Percentiles rank a stretch among this genome's conserved stretches.
phyloP scores from a whole-genome alignment of 495 filamentous ascomycete species.

The Trichocladium antarcticum region DNA sequence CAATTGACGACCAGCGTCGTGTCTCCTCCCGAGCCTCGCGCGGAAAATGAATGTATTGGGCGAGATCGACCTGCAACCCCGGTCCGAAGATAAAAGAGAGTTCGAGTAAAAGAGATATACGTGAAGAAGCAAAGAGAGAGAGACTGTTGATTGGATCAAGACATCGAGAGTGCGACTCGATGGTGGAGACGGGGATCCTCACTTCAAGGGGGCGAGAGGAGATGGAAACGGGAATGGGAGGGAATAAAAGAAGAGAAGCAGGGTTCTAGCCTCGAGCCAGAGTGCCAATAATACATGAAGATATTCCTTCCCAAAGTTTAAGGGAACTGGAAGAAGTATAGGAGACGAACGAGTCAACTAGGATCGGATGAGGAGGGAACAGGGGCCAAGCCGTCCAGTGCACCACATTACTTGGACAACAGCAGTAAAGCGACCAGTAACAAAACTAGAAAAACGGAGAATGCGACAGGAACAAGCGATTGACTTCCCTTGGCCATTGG shows the following conservation, averaged over 20 bases:
- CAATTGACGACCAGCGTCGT: constrained; percentile 41
- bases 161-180: constrained; percentile 5
- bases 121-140: constrained; percentile 22
- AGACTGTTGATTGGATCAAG: constrained; percentile 7
- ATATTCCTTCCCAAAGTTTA: constrained; percentile 6
- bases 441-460: constrained; percentile 4
- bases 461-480: constrained; percentile 5
- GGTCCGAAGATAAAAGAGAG: constrained; percentile 21
- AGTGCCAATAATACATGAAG: constrained; percentile 9
- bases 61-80: constrained; percentile 29
- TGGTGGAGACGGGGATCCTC: background rate
- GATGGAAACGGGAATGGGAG: constrained; percentile 7
- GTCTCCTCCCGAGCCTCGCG: background rate
- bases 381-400: no score
- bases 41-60: constrained; percentile 11
- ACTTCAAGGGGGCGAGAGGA: constrained; percentile 3
- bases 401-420: no score
- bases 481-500: no score
- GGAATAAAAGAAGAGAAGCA: constrained; percentile 3
- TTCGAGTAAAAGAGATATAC: constrained; percentile 15
- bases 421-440: no score
- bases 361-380: no score
- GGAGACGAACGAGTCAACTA: background rate
- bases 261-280: constrained; percentile 9
- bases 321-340: constrained; percentile 2